Percentiles rank a stretch among this genome's conserved stretches.
phyloP scores from a whole-genome alignment of 108 stramenopile species.

The Cylindrotheca fusiformis region DNA sequence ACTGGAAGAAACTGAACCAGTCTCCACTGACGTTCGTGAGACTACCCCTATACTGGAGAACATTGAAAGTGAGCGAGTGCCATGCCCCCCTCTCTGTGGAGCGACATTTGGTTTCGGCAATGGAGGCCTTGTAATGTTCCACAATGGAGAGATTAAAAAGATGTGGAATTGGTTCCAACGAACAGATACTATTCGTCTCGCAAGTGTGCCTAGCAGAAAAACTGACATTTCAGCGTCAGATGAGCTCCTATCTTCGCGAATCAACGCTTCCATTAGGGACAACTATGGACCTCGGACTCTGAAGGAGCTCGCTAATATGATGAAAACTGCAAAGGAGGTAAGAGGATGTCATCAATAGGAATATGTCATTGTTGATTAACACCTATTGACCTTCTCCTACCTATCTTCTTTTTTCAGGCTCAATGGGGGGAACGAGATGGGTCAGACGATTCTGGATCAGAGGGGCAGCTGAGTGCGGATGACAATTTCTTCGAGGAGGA shows the following conservation, averaged over 20 bases:
- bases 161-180: slow-evolving; percentile 69
- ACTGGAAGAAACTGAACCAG: slow-evolving; percentile 9
- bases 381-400: not conserved
- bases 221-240: slow-evolving; percentile 8
- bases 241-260: not conserved
- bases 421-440: slow-evolving; percentile 68
- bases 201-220: slow-evolving; percentile 12
- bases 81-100: slow-evolving; percentile 78
- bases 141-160: slow-evolving; percentile 70
- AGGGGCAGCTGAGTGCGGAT: slow-evolving; percentile 29
- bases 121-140: slow-evolving; percentile 60
- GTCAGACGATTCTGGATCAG: slow-evolving; percentile 15
- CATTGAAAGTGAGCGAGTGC: slow-evolving; percentile 46
- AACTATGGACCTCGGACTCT: slow-evolving; percentile 31
- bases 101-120: slow-evolving; percentile 62
- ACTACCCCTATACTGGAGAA: slow-evolving; percentile 28
- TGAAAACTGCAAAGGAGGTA: slow-evolving; percentile 49
- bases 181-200: slow-evolving; percentile 18
- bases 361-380: too few relatives aligned
- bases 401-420: slow-evolving; percentile 6
- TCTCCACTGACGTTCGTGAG: slow-evolving; percentile 28
- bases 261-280: not conserved
- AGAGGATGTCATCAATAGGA: too few relatives aligned
- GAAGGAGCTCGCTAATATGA: slow-evolving; percentile 70
- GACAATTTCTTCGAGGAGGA: slow-evolving; percentile 48